Base-by-base conservation (phyloP, 495 filamentous ascomycete species). In the Annulohypoxylon maeteangense region DNA sequence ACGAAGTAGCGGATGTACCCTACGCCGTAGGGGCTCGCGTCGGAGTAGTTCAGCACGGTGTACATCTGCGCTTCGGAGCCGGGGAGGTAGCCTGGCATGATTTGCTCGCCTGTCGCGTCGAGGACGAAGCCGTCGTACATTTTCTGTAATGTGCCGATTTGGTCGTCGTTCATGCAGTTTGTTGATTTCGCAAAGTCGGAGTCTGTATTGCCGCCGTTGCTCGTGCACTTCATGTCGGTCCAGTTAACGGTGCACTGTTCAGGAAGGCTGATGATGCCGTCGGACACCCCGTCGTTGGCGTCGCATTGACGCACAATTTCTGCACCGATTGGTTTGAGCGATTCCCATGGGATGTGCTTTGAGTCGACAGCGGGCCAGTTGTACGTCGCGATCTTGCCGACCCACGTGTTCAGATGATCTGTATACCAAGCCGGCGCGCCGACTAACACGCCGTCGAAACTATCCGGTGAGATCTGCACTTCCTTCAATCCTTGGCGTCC, bases 381-480 rank as follows among this genome's bases (percentile, higher is more conserved):
- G 68, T 75, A 79, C 7, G 70, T 71, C 0, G 78, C 79, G 7
- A 82, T 70, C 47, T 79, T 72, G n/a, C 78, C 73, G 38, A 75
- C 79, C 85, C 82, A 87, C 0, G 81, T 79, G 64, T 87, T 86
- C 0, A 87, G 71, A 62, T 85, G 83, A 7, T 71, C 77, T 0
- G 83, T 87, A 79, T 86, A 81, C 86, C 78, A 85, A 10, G 81
- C 83, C 38, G 83, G 87, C 4, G 88, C 82, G 3, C 88, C 89
- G n/a, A 87, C 86, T 6, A 93, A 79, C 2, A 90, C 87, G 25
- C 91, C 91, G 75, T 94, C 90, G 64, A 91, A 89, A 67, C 84
- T 84, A 4, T 82, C 79, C 1, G 87, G 86, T 32, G 81, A 88
- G 58, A 79, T 76, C 67, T 90, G 80, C 2, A 85, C 80, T 4